Base-by-base conservation (phyloP, 768 basidiomycete species). In the Cyathus striatus region DNA sequence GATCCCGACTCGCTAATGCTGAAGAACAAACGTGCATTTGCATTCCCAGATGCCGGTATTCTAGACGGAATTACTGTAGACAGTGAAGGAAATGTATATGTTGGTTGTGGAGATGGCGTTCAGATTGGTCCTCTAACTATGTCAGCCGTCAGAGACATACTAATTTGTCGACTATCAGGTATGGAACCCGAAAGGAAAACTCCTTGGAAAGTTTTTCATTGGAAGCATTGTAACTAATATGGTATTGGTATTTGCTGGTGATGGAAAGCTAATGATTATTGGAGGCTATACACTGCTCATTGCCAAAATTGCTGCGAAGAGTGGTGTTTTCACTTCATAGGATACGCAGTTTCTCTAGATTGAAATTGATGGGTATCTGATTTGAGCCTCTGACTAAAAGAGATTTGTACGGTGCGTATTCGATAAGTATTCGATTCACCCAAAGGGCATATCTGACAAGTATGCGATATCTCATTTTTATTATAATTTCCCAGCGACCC, bases 51-150 rank as follows among this genome's bases (percentile, higher is more conserved):
- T 46, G 62, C 77, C 18, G 82, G 81, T 2, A 59, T 76, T n/a
- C 72, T 79, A 1, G 81, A 83, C 43, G 83, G 82, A 9, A 57
- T 83, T 16, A 74, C 78, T 50, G 65, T 79, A 1, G 82, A 85
- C 49, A 63, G 58, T 4, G 55, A 65, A 0, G 78, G 78, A 1
- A 83, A 84, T 45, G 70, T 84, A 1, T 84, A 75, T 50, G 63
- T 75, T 1, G 77, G 77, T 1, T 74, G 72, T 42, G 79, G 75
- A 7, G 83, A 83, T 39, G 83, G 81, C 24, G 68, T 73, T 1
- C 74, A 81, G 23, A n/a, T 30, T 30, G 7, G 27, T n/a, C 9
- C 27, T 30, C 9, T 9, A 30, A 7, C n/a, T 30, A 9, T 30
- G 9, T n/a, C n/a, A 9, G 27, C n/a, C n/a, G 7, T 7, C n/a